Evolutionary conservation across 2,329 filamentous ascomycete species (phyloP).

Genomic region (Zasmidium citrigriseum): DNA sequence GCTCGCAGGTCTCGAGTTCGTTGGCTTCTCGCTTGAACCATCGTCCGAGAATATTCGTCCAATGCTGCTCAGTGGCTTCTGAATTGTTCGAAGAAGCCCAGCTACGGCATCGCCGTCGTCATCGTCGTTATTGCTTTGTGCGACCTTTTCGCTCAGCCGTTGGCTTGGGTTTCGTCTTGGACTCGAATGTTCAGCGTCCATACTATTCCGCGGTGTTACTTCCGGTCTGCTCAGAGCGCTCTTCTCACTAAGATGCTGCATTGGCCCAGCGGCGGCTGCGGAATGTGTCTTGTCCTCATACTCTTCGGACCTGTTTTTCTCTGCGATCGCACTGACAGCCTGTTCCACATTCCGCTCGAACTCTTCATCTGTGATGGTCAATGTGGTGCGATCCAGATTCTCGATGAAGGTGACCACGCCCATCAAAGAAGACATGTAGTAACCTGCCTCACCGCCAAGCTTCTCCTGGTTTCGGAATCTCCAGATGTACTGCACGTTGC

Average conservation of each 20-base stretch:
- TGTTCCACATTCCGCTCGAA: constrained; percentile 97
- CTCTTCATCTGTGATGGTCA: constrained; percentile 92
- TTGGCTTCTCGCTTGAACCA: constrained; percentile 32
- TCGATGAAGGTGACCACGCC: constrained; percentile 96
- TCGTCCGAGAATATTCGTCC: constrained; percentile 91
- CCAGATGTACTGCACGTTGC: constrained; percentile 96
- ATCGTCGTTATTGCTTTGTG: constrained; percentile 36
- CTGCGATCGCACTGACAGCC: constrained; percentile 91
- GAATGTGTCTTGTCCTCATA: constrained; percentile 37
- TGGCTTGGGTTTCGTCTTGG: constrained; percentile 60
- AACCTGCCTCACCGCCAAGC: constrained; percentile 93
- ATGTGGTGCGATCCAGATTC: constrained; percentile 86
- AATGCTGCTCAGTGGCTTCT: constrained; percentile 85
- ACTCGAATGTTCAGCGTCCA: constrained; percentile 60
- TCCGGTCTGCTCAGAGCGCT: constrained; percentile 56
- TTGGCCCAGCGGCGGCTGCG: constrained; percentile 37
- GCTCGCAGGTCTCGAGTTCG: constrained; percentile 38
- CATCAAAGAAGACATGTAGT: constrained; percentile 94
- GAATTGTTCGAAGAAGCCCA: constrained; percentile 84
- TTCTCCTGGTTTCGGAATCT: constrained; percentile 98
- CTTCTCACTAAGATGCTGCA: constrained; percentile 47
- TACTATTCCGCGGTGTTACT: constrained; percentile 60
- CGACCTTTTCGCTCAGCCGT: constrained; percentile 33
- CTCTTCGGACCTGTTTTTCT: constrained; percentile 71
- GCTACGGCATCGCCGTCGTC: constrained; percentile 81